These are phyloP conservation scores for Phytophthora vignae DNA, from an alignment of 352 stramenopile genomes.

Conservation along the genomic window DNA sequence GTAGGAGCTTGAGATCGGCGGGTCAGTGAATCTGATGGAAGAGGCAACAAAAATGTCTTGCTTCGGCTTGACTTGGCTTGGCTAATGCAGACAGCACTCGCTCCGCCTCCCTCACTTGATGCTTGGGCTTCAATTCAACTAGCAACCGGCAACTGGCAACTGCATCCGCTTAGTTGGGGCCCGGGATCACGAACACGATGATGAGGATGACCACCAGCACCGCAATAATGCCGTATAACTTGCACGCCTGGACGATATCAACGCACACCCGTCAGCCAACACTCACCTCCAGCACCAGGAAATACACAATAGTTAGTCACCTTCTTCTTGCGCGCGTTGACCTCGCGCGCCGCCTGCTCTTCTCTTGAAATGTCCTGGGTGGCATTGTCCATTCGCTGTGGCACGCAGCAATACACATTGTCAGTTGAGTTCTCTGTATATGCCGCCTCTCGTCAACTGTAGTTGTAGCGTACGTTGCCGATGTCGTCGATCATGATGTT, in stretches of 20 bases:
- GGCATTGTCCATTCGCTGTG: constrained; percentile 70
- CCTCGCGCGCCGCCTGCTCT: constrained; percentile 61
- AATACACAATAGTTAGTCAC: constrained; percentile 28
- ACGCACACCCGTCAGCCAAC: neutral
- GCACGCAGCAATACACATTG: constrained; percentile 5
- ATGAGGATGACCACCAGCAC: constrained; percentile 71
- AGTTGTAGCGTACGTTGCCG: constrained; percentile 51
- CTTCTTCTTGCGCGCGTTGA: constrained; percentile 82
- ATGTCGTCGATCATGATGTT: constrained; percentile 88
- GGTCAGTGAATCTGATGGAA: constrained; percentile 4
- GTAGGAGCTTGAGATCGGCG: constrained; percentile 7
- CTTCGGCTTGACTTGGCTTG: neutral
- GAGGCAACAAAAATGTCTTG: constrained; percentile 24
- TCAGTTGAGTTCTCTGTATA: neutral
- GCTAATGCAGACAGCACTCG: neutral
- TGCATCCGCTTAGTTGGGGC: constrained; percentile 28
- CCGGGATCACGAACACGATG: constrained; percentile 63
- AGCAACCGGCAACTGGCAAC: constrained; percentile 9
- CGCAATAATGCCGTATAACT: constrained; percentile 77
- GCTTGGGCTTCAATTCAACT: neutral
- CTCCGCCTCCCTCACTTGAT: neutral
- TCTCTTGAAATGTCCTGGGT: constrained; percentile 70
- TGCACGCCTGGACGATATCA: constrained; percentile 51
- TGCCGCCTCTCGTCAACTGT: constrained; percentile 2
- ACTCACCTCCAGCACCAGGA: neutral